Conservation (phyloP, 371 early-diverging fungal species). For the Haplosporangium sp. region DNA sequence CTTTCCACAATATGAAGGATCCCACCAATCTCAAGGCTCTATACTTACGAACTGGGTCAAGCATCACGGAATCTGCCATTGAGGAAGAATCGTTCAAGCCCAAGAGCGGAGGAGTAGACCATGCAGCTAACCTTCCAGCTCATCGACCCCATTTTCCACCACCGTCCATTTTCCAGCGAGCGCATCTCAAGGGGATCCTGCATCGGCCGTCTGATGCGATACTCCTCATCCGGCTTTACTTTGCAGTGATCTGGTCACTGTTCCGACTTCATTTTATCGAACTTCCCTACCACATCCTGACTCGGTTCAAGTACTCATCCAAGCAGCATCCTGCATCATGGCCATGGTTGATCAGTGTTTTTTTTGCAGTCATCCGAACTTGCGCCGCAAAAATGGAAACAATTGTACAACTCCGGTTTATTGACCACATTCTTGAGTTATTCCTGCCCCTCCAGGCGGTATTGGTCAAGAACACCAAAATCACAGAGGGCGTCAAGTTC, state of each 20-base stretch:
- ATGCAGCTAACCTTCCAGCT: not conserved
- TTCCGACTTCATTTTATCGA: slow-evolving; percentile 39
- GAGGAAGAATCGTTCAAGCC: not conserved
- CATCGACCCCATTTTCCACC: slow-evolving; percentile 6
- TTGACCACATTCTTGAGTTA: not conserved
- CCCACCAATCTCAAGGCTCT: not conserved
- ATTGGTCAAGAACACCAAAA: slow-evolving; percentile 9
- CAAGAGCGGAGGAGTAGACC: not conserved
- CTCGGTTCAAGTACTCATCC: slow-evolving; percentile 27
- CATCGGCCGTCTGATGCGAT: slow-evolving; percentile 16
- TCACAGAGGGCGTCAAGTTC: slow-evolving; percentile 22
- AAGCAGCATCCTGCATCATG: slow-evolving; percentile 28
- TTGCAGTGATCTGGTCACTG: slow-evolving; percentile 18
- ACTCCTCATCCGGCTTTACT: slow-evolving; percentile 22
- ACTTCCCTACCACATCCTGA: slow-evolving; percentile 33
- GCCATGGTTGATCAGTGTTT: slow-evolving; percentile 24
- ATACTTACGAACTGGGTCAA: slow-evolving; percentile 5
- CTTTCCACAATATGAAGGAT: slow-evolving; percentile 9
- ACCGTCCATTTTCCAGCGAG: slow-evolving; percentile 26
- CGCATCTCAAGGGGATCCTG: slow-evolving; percentile 27
- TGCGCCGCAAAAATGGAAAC: slow-evolving; percentile 2
- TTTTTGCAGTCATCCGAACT: slow-evolving; percentile 17
- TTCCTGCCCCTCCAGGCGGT: slow-evolving; percentile 1
- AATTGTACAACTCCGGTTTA: slow-evolving; percentile 20
- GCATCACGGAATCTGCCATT: not conserved